Evolutionary conservation across 768 basidiomycete species (phyloP).

Genomic region (Suillus clintonianus): DNA sequence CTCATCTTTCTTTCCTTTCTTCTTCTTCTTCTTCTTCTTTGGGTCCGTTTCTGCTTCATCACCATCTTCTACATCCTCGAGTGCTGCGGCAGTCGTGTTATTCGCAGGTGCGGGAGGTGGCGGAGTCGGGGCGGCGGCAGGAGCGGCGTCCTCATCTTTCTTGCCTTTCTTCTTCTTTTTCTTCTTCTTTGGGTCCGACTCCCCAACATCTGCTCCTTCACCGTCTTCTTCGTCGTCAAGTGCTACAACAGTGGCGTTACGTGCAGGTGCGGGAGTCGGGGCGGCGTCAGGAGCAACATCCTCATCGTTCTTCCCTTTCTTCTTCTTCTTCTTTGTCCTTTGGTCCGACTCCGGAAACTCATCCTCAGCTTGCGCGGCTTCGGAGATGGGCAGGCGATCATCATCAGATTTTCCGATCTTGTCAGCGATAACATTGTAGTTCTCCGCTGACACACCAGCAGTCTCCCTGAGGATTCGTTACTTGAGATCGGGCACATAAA

Average conservation of each 20-base stretch:
- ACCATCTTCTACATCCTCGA: conserved; percentile 66
- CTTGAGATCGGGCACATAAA: conserved; percentile 13
- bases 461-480: conserved; percentile 52
- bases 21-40: conserved; percentile 82
- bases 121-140: conserved; percentile 41
- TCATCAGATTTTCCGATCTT: conserved; percentile 42
- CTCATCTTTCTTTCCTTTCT: conserved; percentile 74
- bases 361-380: conserved; percentile 41
- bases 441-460: conserved; percentile 56
- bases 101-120: conserved; percentile 35
- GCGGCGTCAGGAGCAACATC: conserved; percentile 33
- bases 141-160: conserved; percentile 71
- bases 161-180: conserved; percentile 84
- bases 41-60: conserved; percentile 58
- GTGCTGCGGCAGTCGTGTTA: conserved; percentile 18
- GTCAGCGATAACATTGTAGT: conserved; percentile 35
- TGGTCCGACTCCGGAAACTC: conserved; percentile 7
- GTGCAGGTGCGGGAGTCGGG: conserved; percentile 29
- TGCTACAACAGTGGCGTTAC: conserved; percentile 24
- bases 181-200: conserved; percentile 60
- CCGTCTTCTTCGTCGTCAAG: conserved; percentile 67
- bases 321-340: conserved; percentile 45
- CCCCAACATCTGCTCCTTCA: conserved; percentile 58
- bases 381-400: conserved; percentile 44
- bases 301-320: conserved; percentile 64